Percentiles rank a stretch among this genome's conserved stretches.
Evolutionary conservation across 768 basidiomycete genomes (phyloP).

Genomic region (Scleroderma citrinum): DNA sequence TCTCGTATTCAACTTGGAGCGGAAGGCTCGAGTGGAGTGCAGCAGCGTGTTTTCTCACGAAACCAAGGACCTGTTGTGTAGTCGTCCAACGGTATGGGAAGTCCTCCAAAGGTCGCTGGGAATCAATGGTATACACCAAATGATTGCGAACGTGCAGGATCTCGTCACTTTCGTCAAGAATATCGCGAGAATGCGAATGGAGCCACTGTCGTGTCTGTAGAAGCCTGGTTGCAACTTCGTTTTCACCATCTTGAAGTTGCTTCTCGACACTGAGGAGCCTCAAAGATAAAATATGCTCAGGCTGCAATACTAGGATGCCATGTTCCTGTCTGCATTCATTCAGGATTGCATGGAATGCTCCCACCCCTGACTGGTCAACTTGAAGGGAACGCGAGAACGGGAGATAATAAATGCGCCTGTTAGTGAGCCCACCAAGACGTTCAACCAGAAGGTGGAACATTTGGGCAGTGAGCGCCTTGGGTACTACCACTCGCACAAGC

Average conservation of each 20-base stretch:
- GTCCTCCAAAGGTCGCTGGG: conserved; percentile 31
- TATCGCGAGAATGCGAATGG: conserved; percentile 19
- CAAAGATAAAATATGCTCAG: conserved; percentile 50
- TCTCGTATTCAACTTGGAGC: conserved; percentile 3
- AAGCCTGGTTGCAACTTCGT: conserved; percentile 11
- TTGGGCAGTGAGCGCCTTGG: conserved; percentile 41
- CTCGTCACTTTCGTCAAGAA: conserved; percentile 29
- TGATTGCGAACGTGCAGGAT: conserved; percentile 40
- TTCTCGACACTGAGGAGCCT: conserved; percentile 42
- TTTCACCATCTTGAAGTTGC: conserved; percentile 8
- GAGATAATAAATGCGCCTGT: conserved; percentile 43
- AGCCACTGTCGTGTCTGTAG: conserved; percentile 23
- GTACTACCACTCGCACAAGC: conserved; percentile 43
- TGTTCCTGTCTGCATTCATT: conserved; percentile 31
- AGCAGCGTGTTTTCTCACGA: conserved; percentile 7
- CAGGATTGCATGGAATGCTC: conserved; percentile 28
- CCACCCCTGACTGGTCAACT: conserved; percentile 12
- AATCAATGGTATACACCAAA: conserved; percentile 39
- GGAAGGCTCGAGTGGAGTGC: neutral
- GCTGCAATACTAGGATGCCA: conserved; percentile 46
- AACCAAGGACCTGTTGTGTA: conserved; percentile 32
- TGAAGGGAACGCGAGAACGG: conserved; percentile 43
- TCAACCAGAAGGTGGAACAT: conserved; percentile 46
- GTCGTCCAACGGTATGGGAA: conserved; percentile 39
- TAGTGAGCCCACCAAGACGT: conserved; percentile 38